These are phyloP conservation scores for Trichoderma erinaceum DNA, from an alignment of 495 filamentous ascomycete species.

Conservation along the genomic window DNA sequence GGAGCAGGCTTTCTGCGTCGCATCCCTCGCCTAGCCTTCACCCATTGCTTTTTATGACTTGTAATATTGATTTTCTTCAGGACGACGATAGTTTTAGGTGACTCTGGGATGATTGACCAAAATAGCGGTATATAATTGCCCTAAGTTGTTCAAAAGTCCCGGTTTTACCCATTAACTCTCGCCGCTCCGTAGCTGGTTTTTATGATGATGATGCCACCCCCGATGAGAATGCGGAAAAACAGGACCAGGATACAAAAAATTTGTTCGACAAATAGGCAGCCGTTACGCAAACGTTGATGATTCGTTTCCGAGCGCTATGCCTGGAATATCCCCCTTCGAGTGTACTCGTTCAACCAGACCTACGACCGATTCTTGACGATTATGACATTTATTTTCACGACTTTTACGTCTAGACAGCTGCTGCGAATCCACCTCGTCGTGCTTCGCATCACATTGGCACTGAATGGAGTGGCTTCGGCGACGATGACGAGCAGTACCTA, in stretches of 20 bases:
- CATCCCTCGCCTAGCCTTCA: slow-evolving; percentile 9
- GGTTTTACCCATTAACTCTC: not conserved
- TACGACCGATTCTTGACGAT: slow-evolving; percentile 15
- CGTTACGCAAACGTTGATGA: slow-evolving; percentile 22
- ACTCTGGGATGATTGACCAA: not conserved
- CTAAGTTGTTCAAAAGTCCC: not conserved
- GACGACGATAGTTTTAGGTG: not conserved
- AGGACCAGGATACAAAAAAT: slow-evolving; percentile 24
- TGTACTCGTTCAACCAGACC: slow-evolving; percentile 5
- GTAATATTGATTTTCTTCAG: not conserved
- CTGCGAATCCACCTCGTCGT: slow-evolving; percentile 3
- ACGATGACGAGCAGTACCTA: slow-evolving; percentile 13
- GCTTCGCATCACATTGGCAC: slow-evolving; percentile 5
- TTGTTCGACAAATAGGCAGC: slow-evolving; percentile 30
- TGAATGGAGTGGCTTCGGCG: slow-evolving; percentile 14
- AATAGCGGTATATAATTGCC: not conserved
- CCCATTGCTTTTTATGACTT: slow-evolving; percentile 10
- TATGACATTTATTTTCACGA: slow-evolving; percentile 16
- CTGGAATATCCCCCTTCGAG: not conserved
- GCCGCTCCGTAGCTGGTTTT: slow-evolving; percentile 15
- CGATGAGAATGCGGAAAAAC: slow-evolving; percentile 13
- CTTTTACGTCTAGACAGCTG: slow-evolving; percentile 18
- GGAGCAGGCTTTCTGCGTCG: slow-evolving; percentile 5
- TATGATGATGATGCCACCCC: slow-evolving; percentile 18
- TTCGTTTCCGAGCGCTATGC: not conserved